Base-by-base conservation (phyloP, 768 basidiomycete genomes). In the Clitopilus hobsonii region DNA sequence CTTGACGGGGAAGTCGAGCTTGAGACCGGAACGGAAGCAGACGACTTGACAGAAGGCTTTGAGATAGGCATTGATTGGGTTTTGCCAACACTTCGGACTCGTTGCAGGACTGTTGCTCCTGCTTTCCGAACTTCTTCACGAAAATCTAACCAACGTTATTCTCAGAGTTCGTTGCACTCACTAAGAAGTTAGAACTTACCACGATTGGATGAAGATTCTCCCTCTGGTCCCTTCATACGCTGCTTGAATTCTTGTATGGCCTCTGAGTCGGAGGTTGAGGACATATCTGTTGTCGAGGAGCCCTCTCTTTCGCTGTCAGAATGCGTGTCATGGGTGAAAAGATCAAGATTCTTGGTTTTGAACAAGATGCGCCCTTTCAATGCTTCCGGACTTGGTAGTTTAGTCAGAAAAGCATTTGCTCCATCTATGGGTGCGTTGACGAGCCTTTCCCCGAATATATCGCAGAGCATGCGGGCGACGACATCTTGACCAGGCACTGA, bases 351-450 rank as follows among this genome's bases (percentile, higher is more conserved):
- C 65, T 60, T 56, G 30, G 86, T 89, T 78, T 99, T 99, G 58
- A 99, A 72, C 57, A 98, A 59, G 23, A 98, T 84, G 62, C 81
- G 82, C 3, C 87, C 84, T 65, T 82, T 89, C 41, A 99, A 74
- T 25, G 90, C 84, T 55, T 93, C 88, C 0, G 97, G 97, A 66
- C 94, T 97, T 0, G 96, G 97, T 41, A 98, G 65, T 22, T 64
- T 66, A 0, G 83, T 79, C 20, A 86, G 73, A 18, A 45, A 45
- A 53, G 68, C 73, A 28, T 67, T 71, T 10, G 73, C 71, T 1
- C 70, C 78, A 38, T 82, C 74, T 14, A 64, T 49, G 6, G 71
- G 69, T 41, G 65, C 64, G 22, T 61, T 60, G 16, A 77, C 56
- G 2, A 77, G 62, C 14, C 61, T 63, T 28, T 78, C 76, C 1